phyloP scores from a whole-genome alignment of 2,329 filamentous ascomycete genomes.

The Claviceps humidiphila region DNA sequence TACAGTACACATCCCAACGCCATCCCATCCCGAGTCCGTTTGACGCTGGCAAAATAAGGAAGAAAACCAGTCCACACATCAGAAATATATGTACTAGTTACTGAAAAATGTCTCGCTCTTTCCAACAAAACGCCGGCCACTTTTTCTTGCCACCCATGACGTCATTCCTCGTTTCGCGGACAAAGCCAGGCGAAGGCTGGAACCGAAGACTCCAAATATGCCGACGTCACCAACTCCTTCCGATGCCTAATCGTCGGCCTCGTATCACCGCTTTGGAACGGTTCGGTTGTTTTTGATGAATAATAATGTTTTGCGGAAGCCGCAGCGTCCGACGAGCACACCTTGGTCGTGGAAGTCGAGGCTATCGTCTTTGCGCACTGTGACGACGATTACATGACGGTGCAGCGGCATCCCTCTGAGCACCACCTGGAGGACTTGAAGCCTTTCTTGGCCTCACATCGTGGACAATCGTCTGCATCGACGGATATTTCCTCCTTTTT shows the following conservation, averaged over 20 bases:
- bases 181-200: neutral
- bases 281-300: neutral
- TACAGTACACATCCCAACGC: neutral
- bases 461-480: conserved; percentile 20
- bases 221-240: neutral
- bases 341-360: neutral
- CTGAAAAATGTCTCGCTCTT: neutral
- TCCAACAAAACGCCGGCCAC: neutral
- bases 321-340: neutral
- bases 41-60: neutral
- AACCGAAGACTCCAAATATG: no score
- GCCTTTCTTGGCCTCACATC: conserved; percentile 19
- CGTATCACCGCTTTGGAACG: neutral
- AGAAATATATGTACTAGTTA: neutral
- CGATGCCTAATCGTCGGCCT: neutral
- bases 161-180: neutral
- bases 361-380: no score
- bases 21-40: neutral
- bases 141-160: neutral
- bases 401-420: conserved; percentile 19
- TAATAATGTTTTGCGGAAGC: neutral
- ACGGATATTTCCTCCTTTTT: conserved; percentile 18
- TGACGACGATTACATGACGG: conserved; percentile 12
- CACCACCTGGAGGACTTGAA: conserved; percentile 24
- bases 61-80: neutral